Base-by-base conservation (phyloP, 768 basidiomycete species). In the Leccinum arenicola region DNA sequence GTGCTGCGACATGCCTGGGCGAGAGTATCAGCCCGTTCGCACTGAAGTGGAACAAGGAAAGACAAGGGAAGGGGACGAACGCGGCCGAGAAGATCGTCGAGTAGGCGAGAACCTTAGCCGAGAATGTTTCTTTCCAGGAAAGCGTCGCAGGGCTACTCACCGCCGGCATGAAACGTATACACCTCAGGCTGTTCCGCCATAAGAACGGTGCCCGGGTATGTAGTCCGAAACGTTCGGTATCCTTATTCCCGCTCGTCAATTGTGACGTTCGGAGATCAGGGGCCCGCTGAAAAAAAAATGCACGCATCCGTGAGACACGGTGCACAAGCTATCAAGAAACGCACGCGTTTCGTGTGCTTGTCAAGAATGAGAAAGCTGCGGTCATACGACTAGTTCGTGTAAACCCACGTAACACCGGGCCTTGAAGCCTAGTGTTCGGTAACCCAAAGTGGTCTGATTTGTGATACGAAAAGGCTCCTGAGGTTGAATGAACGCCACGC, bases 31-130 rank as follows among this genome's bases (percentile, higher is more conserved):
- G 50, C 50, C 23, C 27, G 61, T 43, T 36, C 6, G 36, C 15
- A 12, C n/a, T 50, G 55, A 57, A 57, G 48, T 55, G 61, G 43
- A 5, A 25, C 55, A 36, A 38, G 40, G 23, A 31, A 60, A 47
- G 45, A 21, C 45, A 12, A 12, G 17, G 14, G 12, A 7, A 57
- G 29, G 29, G 25, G 50, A 19, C 14, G 48, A 29, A 17, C 29
- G 51, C 19, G 53, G 47, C 49, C 60, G 36, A 40, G 27, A 52
- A 52, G 56, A 59, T 43, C 45, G n/a, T 54, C 59, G 15, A 54
- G 15, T 7, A 15, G 17, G 17, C 54, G 65, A 64, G 49, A 55
- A 56, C 31, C 14, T 21, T 53, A 36, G 23, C 43, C 38, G 27
- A 58, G 35, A 31, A 21, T 49, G 25, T 4, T 25, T 29, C 50